phyloP scores from a whole-genome alignment of 169 alveolate genomes.

The Cryptosporidium ubiquitum region DNA sequence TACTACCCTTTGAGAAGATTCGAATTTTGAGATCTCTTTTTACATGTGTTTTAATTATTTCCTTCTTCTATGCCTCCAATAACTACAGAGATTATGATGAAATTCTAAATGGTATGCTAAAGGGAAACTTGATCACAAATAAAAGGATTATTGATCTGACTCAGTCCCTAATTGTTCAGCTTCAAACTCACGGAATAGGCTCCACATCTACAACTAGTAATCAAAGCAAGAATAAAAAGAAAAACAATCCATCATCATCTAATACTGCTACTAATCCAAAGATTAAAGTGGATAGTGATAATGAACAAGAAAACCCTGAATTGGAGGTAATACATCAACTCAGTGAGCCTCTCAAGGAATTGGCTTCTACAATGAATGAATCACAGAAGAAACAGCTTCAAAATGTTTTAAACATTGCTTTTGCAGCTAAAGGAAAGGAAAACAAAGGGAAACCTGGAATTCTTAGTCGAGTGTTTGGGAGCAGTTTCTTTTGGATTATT shows the following conservation, averaged over 20 bases:
- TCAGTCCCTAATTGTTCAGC: slow-evolving; percentile 49
- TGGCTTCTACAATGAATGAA: slow-evolving; percentile 71
- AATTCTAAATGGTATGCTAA: slow-evolving; percentile 44
- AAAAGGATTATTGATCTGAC: slow-evolving; percentile 69
- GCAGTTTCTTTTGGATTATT: slow-evolving; percentile 66
- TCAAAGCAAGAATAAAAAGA: slow-evolving; percentile 21
- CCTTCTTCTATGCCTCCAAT: slow-evolving; percentile 53
- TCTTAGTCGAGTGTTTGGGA: slow-evolving; percentile 17
- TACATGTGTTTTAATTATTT: not conserved
- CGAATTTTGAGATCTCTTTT: slow-evolving; percentile 32
- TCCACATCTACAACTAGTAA: not conserved
- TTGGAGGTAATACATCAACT: slow-evolving; percentile 31
- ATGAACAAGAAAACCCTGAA: slow-evolving; percentile 23
- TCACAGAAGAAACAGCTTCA: slow-evolving; percentile 58
- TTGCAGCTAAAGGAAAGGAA: slow-evolving; percentile 58
- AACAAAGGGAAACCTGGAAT: slow-evolving; percentile 8
- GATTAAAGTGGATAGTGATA: slow-evolving; percentile 60
- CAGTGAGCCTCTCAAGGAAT: slow-evolving; percentile 47
- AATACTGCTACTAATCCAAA: slow-evolving; percentile 29
- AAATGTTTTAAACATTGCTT: slow-evolving; percentile 26
- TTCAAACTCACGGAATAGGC: slow-evolving; percentile 61
- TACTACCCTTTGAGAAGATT: slow-evolving; percentile 65
- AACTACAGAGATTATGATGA: slow-evolving; percentile 65
- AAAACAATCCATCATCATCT: not conserved
- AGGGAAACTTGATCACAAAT: slow-evolving; percentile 54